Percentiles rank a stretch among this genome's conserved stretches.
Evolutionary conservation across 768 basidiomycete species (phyloP).

Genomic region (Phylloporus scabripes): DNA sequence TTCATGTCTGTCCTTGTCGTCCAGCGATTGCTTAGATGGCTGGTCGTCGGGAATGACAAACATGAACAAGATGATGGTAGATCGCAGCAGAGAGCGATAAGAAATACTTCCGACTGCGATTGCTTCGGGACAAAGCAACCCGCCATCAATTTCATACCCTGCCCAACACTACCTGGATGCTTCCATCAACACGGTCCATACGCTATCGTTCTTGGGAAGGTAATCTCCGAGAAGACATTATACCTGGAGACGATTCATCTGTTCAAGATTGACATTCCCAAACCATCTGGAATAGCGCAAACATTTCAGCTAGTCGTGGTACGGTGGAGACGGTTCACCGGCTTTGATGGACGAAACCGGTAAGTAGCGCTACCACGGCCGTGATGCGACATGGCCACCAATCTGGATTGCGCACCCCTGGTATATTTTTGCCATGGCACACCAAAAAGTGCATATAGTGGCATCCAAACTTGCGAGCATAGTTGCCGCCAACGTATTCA

Average conservation of each 20-base stretch:
- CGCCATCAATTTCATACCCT: background rate
- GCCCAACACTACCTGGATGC: background rate
- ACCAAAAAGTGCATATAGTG: no score
- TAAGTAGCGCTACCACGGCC: no score
- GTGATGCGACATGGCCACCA: no score
- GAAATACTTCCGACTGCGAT: background rate
- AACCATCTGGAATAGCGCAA: background rate
- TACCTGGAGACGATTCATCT: no score
- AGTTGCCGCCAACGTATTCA: no score
- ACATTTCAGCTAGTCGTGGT: background rate
- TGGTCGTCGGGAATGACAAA: conserved; percentile 1
- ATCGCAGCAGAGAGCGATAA: background rate
- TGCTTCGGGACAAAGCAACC: background rate
- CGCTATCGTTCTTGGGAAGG: background rate
- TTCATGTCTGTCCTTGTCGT: background rate
- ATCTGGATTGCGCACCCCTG: no score
- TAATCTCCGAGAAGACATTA: no score
- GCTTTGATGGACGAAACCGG: background rate
- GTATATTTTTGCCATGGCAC: no score
- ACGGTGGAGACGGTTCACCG: background rate
- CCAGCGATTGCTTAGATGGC: background rate
- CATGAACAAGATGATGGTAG: conserved; percentile 6
- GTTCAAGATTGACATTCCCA: no score
- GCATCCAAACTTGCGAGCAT: no score
- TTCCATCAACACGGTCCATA: background rate